Conservation (phyloP, 306 rosid species). For the Vigna mungo region DNA sequence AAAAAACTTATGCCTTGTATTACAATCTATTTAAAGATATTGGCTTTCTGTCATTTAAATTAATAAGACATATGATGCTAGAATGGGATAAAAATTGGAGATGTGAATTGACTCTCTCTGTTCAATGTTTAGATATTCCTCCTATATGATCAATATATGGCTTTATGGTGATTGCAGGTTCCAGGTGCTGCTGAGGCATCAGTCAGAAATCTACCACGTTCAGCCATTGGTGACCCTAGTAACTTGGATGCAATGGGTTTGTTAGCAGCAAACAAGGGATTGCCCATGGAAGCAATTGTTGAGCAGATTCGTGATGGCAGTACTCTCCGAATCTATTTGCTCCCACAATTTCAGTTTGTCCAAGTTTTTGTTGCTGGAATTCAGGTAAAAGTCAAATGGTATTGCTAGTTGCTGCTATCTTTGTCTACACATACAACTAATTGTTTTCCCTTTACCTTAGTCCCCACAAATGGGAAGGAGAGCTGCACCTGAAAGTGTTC, state of each 20-base stretch:
- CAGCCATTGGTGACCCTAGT: constrained; percentile 93
- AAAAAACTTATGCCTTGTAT: constrained; percentile 1
- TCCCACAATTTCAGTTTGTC: constrained; percentile 97
- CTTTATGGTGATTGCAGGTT: constrained; percentile 65
- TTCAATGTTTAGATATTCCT: constrained; percentile 15
- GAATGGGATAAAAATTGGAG: constrained; percentile 12
- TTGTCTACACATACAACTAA: constrained; percentile 17
- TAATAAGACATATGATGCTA: constrained; percentile 7
- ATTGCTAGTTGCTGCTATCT: constrained; percentile 15
- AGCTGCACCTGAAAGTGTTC: constrained; percentile 61
- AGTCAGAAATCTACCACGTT: constrained; percentile 87
- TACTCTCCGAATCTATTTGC: constrained; percentile 87
- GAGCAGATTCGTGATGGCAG: constrained; percentile 99
- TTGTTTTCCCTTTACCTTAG: constrained; percentile 50
- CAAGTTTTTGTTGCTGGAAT: constrained; percentile 97
- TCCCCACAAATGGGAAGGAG: constrained; percentile 97
- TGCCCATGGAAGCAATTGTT: constrained; percentile 88
- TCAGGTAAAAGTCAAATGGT: constrained; percentile 63
- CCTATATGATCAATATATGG: not conserved
- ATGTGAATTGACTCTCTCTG: not conserved
- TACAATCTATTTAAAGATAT: constrained; percentile 25
- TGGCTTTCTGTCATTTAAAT: constrained; percentile 24
- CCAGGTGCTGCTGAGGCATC: constrained; percentile 92
- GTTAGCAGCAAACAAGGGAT: constrained; percentile 80
- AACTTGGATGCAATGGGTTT: constrained; percentile 89